Base-by-base conservation (phyloP, 805 yeast species). In the Saccharomycopsis babjevae region DNA sequence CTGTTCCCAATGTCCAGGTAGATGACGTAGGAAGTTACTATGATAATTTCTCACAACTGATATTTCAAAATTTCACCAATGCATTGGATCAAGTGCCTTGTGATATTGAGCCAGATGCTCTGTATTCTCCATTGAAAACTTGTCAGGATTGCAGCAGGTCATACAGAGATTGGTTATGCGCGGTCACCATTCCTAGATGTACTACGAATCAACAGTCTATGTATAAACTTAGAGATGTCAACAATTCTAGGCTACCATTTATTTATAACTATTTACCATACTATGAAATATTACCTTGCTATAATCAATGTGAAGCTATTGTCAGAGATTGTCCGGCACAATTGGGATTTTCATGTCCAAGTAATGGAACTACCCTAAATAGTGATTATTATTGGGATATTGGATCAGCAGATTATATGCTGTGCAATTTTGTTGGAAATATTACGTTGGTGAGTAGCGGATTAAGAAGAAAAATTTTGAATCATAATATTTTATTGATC, bases 101-200 rank as follows among this genome's bases (percentile, higher is more conserved):
- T 64, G 87, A 88, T 65, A 77, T 86, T 0, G 83, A 81, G 38
- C 71, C 75, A 16, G 91, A 83, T 62, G 79, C 89, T 1, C 68
- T 83, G 5, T 93, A 80, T 71, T 89, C 97, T 0, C 89, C 96
- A 10, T 68, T 93, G 28, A 71, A 83, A 43, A 77, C 86, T 0
- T 93, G 99, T 68, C 77, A 75, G 15, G 84, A 89, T 68, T 93
- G 99, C 70, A 78, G 79, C 0, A 65, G 70, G 1, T 78, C 92
- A 1, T 93, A 93, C 71, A 83, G 82, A 67, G 78, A 85, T 67
- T 93, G 99, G 99, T 77, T 94, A 20, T 93, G 99, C 73, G 79
- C 96, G 0, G 89, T 90, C 3, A 77, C 90, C 0, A 88, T 93
- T 5, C 98, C 98, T 0, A 76, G 97, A 36, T 93, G 99, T 67